Conservation (phyloP, 768 basidiomycete genomes). For the Pholiota microspora region DNA sequence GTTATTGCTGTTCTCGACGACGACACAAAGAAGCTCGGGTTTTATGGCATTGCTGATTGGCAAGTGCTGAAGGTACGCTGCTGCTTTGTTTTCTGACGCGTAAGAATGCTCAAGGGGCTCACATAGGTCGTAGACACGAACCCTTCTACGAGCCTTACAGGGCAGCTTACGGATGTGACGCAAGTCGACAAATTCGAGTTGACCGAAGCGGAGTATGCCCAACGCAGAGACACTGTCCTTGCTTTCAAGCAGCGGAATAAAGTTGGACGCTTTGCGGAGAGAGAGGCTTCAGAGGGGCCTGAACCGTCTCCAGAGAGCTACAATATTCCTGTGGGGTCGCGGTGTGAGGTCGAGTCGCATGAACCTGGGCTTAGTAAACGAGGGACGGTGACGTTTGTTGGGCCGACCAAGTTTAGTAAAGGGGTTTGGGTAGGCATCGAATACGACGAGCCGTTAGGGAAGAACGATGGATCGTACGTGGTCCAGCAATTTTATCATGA, state of each 20-base stretch:
- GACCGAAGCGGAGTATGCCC: slow-evolving; percentile 75
- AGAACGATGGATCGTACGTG: slow-evolving; percentile 92
- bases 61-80: slow-evolving; percentile 78
- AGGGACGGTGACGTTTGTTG: slow-evolving; percentile 85
- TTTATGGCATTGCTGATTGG: slow-evolving; percentile 71
- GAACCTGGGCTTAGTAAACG: slow-evolving; percentile 73
- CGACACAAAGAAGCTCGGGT: slow-evolving; percentile 65
- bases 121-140: slow-evolving; percentile 71
- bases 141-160: slow-evolving; percentile 72
- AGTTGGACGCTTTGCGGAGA: slow-evolving; percentile 83
- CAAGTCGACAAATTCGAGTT: slow-evolving; percentile 94
- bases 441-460: slow-evolving; percentile 94
- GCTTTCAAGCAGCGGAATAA: slow-evolving; percentile 85
- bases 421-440: slow-evolving; percentile 90
- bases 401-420: slow-evolving; percentile 71
- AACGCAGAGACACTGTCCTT: slow-evolving; percentile 84
- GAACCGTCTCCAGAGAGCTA: slow-evolving; percentile 25
- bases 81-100: not conserved
- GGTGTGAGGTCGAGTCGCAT: slow-evolving; percentile 79
- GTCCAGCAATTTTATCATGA: not conserved
- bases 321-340: slow-evolving; percentile 64
- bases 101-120: slow-evolving; percentile 2
- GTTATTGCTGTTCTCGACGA: slow-evolving; percentile 60
- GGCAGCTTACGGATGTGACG: slow-evolving; percentile 81
- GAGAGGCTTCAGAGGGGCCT: slow-evolving; percentile 29